Conservation (phyloP, 805 yeast genomes). For the Kodamaea kakaduensis region DNA sequence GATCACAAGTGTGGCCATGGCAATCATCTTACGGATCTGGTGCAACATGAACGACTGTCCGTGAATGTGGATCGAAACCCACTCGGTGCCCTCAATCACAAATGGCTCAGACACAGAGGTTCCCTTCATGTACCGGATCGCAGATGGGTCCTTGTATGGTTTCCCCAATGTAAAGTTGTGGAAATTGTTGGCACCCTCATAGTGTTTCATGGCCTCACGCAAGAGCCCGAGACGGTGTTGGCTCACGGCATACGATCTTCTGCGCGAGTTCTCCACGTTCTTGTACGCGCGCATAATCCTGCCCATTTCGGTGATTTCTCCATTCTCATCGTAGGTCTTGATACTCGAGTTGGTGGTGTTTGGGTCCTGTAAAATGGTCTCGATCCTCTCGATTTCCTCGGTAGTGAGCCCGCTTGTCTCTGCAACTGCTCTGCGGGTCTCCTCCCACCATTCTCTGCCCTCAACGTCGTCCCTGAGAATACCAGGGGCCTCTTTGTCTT, state of each 20-base stretch:
- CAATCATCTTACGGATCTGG: slow-evolving; percentile 97
- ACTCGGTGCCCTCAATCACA: slow-evolving; percentile 88
- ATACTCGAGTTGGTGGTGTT: slow-evolving; percentile 17
- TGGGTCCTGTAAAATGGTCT: slow-evolving; percentile 11
- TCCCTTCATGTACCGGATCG: slow-evolving; percentile 76
- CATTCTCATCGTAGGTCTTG: slow-evolving; percentile 31
- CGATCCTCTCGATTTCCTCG: slow-evolving; percentile 21
- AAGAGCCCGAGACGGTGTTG: slow-evolving; percentile 57
- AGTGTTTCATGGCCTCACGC: slow-evolving; percentile 65
- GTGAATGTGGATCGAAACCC: slow-evolving; percentile 94
- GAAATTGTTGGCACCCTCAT: slow-evolving; percentile 88
- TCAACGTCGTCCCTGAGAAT: slow-evolving; percentile 60
- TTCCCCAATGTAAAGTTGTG: slow-evolving; percentile 87
- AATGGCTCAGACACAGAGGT: slow-evolving; percentile 83
- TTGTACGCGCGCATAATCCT: slow-evolving; percentile 50
- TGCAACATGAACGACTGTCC: slow-evolving; percentile 98
- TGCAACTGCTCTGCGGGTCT: slow-evolving; percentile 35
- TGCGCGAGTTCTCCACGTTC: slow-evolving; percentile 57
- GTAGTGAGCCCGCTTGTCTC: slow-evolving; percentile 36
- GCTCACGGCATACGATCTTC: slow-evolving; percentile 68
- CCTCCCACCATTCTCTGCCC: slow-evolving; percentile 72
- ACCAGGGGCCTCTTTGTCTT: slow-evolving; percentile 54
- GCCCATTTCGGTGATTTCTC: slow-evolving; percentile 35
- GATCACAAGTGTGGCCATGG: slow-evolving; percentile 83
- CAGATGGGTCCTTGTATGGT: slow-evolving; percentile 76